Conservation (phyloP, 495 filamentous ascomycete species). For the Penicillium maclennaniae region DNA sequence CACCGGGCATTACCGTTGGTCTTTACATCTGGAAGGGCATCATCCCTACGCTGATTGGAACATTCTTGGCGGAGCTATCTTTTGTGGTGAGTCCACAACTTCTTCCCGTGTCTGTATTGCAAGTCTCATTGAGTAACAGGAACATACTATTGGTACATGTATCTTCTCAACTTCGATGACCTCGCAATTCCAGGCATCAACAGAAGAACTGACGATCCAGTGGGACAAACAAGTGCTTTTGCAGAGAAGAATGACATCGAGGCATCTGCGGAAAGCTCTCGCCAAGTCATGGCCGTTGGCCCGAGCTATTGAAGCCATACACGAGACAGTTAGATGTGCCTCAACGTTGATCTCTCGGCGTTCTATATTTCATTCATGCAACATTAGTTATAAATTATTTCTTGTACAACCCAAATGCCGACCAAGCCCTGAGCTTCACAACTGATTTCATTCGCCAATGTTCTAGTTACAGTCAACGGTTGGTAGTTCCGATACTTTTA, state of each 20-base stretch:
- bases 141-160: constrained; percentile 53
- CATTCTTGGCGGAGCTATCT: constrained; percentile 52
- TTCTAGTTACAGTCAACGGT: no score
- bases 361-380: no score
- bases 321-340: background rate
- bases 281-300: background rate
- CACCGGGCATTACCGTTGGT: constrained; percentile 46
- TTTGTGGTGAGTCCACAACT: constrained; percentile 8
- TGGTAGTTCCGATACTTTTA: no score
- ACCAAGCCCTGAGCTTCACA: no score
- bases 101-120: no score
- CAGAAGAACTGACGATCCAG: constrained; percentile 5
- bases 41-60: constrained; percentile 55
- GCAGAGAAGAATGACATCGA: constrained; percentile 25
- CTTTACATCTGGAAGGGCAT: constrained; percentile 65
- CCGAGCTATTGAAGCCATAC: background rate
- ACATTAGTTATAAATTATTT: no score
- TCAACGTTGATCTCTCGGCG: background rate
- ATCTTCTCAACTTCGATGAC: constrained; percentile 29
- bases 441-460: no score
- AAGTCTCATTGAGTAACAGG: constrained; percentile 7
- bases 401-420: no score
- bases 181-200: constrained; percentile 18
- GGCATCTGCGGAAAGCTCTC: constrained; percentile 13
- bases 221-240: background rate